phyloP scores from a whole-genome alignment of 192 early-diverging fungal species.

The Entomortierella chlamydospora region DNA sequence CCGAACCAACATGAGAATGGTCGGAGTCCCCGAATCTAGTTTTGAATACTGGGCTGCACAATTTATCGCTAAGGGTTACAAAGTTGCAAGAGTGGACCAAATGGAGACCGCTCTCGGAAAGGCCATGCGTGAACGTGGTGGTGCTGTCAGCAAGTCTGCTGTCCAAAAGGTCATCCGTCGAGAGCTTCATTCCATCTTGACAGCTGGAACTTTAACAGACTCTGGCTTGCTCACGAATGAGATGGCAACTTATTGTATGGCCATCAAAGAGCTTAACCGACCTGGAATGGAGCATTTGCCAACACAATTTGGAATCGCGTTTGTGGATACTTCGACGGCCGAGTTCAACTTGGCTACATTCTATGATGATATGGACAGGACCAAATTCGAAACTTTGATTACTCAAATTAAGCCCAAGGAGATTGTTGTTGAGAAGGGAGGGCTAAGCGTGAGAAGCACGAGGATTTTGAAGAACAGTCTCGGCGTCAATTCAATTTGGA shows the following conservation, averaged over 20 bases:
- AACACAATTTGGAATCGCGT: slow-evolving; percentile 83
- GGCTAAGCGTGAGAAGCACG: slow-evolving; percentile 62
- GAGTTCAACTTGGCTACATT: slow-evolving; percentile 87
- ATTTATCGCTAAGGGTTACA: slow-evolving; percentile 93
- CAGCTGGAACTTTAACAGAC: slow-evolving; percentile 93
- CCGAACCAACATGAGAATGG: slow-evolving; percentile 99
- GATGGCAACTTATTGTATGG: slow-evolving; percentile 95
- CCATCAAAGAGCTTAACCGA: slow-evolving; percentile 77
- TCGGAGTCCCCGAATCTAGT: slow-evolving; percentile 93
- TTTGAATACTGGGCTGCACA: slow-evolving; percentile 97
- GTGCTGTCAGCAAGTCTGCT: slow-evolving; percentile 8
- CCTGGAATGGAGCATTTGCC: slow-evolving; percentile 49
- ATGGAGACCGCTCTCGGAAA: slow-evolving; percentile 96
- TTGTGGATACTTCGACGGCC: slow-evolving; percentile 97
- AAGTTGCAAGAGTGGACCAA: slow-evolving; percentile 97
- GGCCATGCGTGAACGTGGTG: slow-evolving; percentile 81
- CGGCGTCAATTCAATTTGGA: slow-evolving; percentile 67
- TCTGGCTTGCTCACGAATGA: slow-evolving; percentile 87
- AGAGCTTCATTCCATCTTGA: slow-evolving; percentile 88
- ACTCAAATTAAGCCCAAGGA: slow-evolving; percentile 94
- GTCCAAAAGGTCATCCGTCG: slow-evolving; percentile 79
- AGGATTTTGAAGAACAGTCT: slow-evolving; percentile 74
- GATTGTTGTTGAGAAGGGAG: slow-evolving; percentile 85
- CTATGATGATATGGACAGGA: slow-evolving; percentile 88
- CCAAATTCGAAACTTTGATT: slow-evolving; percentile 92